Conservation (phyloP, 179 eudicot genomes). For the Sideroxylon spinosum region DNA sequence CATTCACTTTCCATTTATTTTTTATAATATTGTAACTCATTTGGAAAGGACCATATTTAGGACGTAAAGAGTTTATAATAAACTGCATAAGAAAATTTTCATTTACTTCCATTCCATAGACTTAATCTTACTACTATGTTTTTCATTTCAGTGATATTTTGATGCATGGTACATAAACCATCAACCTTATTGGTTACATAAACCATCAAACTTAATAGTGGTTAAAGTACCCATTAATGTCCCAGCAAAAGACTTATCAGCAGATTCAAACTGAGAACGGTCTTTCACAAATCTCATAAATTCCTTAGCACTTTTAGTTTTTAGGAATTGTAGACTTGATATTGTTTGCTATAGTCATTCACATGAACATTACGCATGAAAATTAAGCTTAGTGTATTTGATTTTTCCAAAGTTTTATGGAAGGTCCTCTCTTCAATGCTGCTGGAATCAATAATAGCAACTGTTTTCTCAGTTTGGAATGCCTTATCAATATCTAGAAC, state of each 20-base stretch:
- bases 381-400: conserved; percentile 17
- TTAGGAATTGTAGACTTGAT: not conserved
- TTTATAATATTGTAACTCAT: conserved; percentile 19
- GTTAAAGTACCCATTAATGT: conserved; percentile 22
- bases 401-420: conserved; percentile 15
- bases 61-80: conserved; percentile 13
- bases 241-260: conserved; percentile 23
- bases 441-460: not conserved
- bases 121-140: conserved; percentile 16
- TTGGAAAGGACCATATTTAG: conserved; percentile 10
- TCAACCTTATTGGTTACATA: conserved; percentile 18
- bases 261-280: not conserved
- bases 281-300: conserved; percentile 22
- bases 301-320: conserved; percentile 24
- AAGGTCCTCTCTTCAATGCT: not conserved
- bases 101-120: conserved; percentile 20
- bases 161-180: conserved; percentile 20
- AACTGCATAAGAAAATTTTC: conserved; percentile 9
- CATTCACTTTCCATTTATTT: conserved; percentile 18
- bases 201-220: conserved; percentile 20
- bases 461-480: too few species aligned
- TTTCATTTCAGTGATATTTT: too few species aligned
- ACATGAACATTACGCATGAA: conserved; percentile 23
- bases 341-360: conserved; percentile 9
- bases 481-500: not conserved